Base-by-base conservation (phyloP, 1,284 basidiomycete species). In the Jaminaea rosea region DNA sequence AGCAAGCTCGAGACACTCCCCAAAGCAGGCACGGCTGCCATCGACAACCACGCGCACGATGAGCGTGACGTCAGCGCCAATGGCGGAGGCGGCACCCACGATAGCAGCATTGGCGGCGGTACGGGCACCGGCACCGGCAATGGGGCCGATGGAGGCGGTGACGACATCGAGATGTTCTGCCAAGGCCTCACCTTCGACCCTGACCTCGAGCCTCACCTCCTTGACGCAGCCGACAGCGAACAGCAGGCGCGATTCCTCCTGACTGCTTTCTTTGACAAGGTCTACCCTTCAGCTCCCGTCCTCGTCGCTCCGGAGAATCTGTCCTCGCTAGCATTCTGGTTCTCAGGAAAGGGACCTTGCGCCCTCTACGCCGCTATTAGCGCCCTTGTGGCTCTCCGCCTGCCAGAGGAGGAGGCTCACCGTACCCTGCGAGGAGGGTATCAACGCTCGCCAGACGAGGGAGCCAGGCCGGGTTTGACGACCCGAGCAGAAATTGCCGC, bases 261-360 rank as follows among this genome's bases (percentile, higher is more conserved):
- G 4, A 48, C 56, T 7, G 59, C 59, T 58, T 68, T 58, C 39
- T 68, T 62, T 49, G 60, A 68, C 58, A 57, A 60, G 21, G 65
- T 68, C 24, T 68, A 68, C 34, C 62, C 65, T 1, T 58, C 59
- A 3, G 60, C 59, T 23, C 63, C 65, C 8, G 64, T 68, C 29
- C 58, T 68, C 51, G 47, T 64, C 27, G 60, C 63, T 3, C 62
- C 65, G 2, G 62, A 56, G 9, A 63, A 62, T 29, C 60, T 68
- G 5, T 65, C 65, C 13, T 66, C 65, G 28, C 46, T 66, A 13
- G 64, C 65, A 8, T 68, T 68, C 47, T 62, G 64, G 31, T 53
- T 66, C 26, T 64, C 64, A 45, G 65, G 64, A 32, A 60, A 64
- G 31, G 60, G 63, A 19, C 66, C 65, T 1, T 64, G 59, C 4